Conservation (phyloP, 2,329 filamentous ascomycete genomes). For the Diplodia corticola region DNA sequence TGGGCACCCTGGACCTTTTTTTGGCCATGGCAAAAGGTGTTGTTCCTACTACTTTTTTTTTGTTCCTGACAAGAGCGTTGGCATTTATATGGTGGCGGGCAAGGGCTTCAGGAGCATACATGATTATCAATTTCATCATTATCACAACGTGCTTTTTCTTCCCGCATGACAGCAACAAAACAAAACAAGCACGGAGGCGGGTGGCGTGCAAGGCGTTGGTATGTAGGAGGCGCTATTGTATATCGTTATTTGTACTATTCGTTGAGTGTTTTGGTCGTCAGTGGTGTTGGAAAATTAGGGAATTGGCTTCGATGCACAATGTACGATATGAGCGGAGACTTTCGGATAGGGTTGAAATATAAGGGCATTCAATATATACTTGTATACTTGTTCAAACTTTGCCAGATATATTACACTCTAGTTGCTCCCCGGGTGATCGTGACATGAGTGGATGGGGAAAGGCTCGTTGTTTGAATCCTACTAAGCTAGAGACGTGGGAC, state of each 20-base stretch:
- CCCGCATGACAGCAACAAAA: neutral
- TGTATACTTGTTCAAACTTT: neutral
- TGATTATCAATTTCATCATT: slow-evolving; percentile 1
- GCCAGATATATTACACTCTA: neutral
- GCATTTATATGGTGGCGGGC: neutral
- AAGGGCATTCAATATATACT: neutral
- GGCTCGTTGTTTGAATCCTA: neutral
- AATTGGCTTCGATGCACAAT: neutral
- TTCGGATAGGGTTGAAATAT: neutral
- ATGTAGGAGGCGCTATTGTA: neutral
- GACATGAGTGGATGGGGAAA: neutral
- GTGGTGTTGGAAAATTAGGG: neutral
- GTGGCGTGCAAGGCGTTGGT: neutral
- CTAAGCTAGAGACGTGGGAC: neutral
- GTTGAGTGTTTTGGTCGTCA: neutral
- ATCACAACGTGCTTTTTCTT: neutral
- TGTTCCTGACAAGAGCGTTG: neutral
- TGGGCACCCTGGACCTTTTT: neutral
- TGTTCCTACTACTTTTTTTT: neutral
- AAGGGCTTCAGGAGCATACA: neutral
- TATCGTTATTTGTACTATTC: neutral
- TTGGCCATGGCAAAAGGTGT: slow-evolving; percentile 16
- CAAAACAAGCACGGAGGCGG: neutral
- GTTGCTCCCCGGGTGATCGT: neutral
- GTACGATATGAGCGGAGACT: neutral